These are phyloP conservation scores for Boletellus deceptivus DNA, from an alignment of 1,284 basidiomycete species.

Conservation along the genomic window DNA sequence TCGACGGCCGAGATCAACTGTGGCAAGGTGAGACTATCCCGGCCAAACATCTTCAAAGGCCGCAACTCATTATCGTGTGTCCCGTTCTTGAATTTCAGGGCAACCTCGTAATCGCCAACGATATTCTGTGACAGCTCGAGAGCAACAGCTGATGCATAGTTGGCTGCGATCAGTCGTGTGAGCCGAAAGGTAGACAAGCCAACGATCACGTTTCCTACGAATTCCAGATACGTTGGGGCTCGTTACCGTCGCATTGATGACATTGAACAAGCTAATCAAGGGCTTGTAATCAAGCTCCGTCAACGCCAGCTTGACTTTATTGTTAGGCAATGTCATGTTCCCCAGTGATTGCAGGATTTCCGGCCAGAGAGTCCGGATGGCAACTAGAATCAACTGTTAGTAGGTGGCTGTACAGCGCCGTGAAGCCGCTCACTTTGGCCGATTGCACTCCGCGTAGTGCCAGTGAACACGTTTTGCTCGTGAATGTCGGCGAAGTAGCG, in stretches of 20 bases:
- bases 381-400: slow-evolving; percentile 16
- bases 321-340: slow-evolving; percentile 39
- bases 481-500: slow-evolving; percentile 50
- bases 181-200: background rate
- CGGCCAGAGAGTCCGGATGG: slow-evolving; percentile 43
- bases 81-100: slow-evolving; percentile 54
- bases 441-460: slow-evolving; percentile 37
- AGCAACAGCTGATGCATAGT: slow-evolving; percentile 48
- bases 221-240: slow-evolving; percentile 37
- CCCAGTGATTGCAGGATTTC: slow-evolving; percentile 43
- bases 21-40: slow-evolving; percentile 31
- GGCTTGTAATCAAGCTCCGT: slow-evolving; percentile 51
- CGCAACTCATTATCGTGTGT: slow-evolving; percentile 31
- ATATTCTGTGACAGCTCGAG: slow-evolving; percentile 40
- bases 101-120: slow-evolving; percentile 24
- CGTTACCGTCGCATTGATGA: slow-evolving; percentile 39
- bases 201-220: slow-evolving; percentile 18
- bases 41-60: slow-evolving; percentile 32
- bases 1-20: slow-evolving; percentile 36
- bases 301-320: slow-evolving; percentile 44
- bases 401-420: background rate
- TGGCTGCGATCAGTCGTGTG: slow-evolving; percentile 31
- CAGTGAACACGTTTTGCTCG: slow-evolving; percentile 48
- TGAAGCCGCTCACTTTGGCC: slow-evolving; percentile 40
- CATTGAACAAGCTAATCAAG: slow-evolving; percentile 49